Percentiles rank a stretch among this genome's conserved stretches.
phyloP scores from a whole-genome alignment of 495 filamentous ascomycete genomes.

The Hypoxylon intermedium region DNA sequence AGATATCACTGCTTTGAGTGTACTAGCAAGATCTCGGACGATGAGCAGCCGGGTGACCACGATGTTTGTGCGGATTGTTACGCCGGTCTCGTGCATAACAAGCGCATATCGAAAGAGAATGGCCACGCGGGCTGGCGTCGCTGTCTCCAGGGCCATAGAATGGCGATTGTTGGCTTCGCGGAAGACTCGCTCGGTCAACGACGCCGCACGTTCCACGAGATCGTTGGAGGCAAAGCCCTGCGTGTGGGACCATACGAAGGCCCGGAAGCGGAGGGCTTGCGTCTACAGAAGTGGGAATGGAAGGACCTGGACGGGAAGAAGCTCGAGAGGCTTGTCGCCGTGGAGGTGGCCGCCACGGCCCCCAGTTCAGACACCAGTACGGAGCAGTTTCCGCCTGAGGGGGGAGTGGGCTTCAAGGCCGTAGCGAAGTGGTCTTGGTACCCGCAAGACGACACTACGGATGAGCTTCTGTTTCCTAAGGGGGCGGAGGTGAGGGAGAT shows the following conservation, averaged over 20 bases:
- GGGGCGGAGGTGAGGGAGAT: conserved; percentile 81
- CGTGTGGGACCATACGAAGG: conserved; percentile 58
- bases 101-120: conserved; percentile 73
- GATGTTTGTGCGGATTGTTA: conserved; percentile 85
- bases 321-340: conserved; percentile 41
- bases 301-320: conserved; percentile 27
- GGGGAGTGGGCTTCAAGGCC: conserved; percentile 68
- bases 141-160: conserved; percentile 80
- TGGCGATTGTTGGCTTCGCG: conserved; percentile 78
- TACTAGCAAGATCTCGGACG: conserved; percentile 38
- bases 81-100: conserved; percentile 62
- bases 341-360: conserved; percentile 41
- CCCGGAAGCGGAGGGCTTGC: conserved; percentile 19
- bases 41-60: conserved; percentile 77
- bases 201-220: conserved; percentile 65
- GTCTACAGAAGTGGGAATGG: conserved; percentile 45
- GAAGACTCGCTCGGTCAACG: conserved; percentile 65
- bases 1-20: conserved; percentile 75
- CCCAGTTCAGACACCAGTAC: conserved; percentile 38
- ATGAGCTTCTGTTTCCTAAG: conserved; percentile 84
- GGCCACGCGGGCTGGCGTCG: conserved; percentile 81
- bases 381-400: conserved; percentile 69
- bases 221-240: conserved; percentile 74
- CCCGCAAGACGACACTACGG: conserved; percentile 62
- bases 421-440: conserved; percentile 76